These are phyloP conservation scores for Ustilago trichophora DNA, from an alignment of 1,284 basidiomycete species.

Conservation along the genomic window DNA sequence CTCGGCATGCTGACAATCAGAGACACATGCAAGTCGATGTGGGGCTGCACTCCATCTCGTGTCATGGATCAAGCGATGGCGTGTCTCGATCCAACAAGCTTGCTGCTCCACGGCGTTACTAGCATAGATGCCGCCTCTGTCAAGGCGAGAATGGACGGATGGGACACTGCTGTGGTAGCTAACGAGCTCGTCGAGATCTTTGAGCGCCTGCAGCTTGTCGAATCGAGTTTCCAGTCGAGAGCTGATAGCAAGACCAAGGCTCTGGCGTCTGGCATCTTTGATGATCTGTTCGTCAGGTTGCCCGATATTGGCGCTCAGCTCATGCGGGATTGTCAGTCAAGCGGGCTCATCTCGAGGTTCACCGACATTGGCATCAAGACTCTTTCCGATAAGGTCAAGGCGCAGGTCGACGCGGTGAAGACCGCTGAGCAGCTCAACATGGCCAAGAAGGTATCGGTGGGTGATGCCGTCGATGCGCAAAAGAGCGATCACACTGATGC, in stretches of 20 bases:
- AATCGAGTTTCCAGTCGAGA: constrained; percentile 46
- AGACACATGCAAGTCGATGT: constrained; percentile 37
- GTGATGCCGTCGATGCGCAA: background rate
- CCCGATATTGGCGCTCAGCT: constrained; percentile 35
- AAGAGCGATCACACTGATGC: background rate
- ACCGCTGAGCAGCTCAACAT: background rate
- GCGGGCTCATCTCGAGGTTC: constrained; percentile 27
- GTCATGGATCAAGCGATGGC: constrained; percentile 28
- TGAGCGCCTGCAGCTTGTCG: constrained; percentile 37
- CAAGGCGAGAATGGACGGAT: constrained; percentile 29
- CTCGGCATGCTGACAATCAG: constrained; percentile 19
- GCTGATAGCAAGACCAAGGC: constrained; percentile 42
- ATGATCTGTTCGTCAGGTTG: constrained; percentile 31
- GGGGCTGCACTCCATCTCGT: constrained; percentile 30
- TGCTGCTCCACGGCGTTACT: constrained; percentile 25
- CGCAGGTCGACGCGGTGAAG: background rate
- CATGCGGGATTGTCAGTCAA: constrained; percentile 34
- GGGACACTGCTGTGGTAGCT: constrained; percentile 35
- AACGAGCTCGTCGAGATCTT: constrained; percentile 45
- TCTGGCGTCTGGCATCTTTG: constrained; percentile 36
- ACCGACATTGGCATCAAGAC: constrained; percentile 42
- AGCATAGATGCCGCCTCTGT: constrained; percentile 22
- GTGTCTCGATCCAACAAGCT: constrained; percentile 29
- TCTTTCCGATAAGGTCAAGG: constrained; percentile 23
- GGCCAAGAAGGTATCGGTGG: background rate